Evolutionary conservation across 441 rosid genomes (phyloP).

Genomic region (Bruguiera hainesii): DNA sequence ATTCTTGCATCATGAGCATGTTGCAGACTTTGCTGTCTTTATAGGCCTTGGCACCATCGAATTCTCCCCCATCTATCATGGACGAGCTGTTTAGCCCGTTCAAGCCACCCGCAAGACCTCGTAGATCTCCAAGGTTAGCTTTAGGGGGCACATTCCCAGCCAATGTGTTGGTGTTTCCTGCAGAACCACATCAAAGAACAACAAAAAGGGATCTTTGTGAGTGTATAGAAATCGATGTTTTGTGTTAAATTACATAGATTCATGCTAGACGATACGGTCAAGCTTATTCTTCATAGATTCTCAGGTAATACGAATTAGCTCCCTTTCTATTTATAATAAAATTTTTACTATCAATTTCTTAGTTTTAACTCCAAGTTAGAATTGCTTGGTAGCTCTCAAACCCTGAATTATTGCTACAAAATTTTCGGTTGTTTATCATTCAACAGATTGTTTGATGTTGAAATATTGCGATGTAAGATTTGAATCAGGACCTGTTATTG

Average conservation of each 20-base stretch:
- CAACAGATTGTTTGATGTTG: no score
- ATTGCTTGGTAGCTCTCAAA: background rate
- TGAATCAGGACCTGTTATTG: conserved; percentile 63
- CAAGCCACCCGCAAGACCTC: conserved; percentile 76
- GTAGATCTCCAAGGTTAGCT: conserved; percentile 86
- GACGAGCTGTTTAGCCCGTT: conserved; percentile 60
- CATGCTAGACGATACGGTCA: background rate
- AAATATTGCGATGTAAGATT: background rate
- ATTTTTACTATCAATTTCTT: no score
- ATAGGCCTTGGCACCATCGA: conserved; percentile 94
- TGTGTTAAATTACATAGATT: background rate
- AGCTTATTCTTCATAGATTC: background rate
- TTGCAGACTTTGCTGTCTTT: conserved; percentile 96
- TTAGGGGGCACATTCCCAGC: conserved; percentile 93
- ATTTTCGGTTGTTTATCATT: no score
- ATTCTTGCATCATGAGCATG: conserved; percentile 90
- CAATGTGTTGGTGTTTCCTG: conserved; percentile 87
- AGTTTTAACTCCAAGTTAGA: no score
- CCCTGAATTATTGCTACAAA: background rate
- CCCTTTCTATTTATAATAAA: no score
- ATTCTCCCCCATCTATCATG: conserved; percentile 91
- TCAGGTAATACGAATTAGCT: background rate
- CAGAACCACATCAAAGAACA: conserved; percentile 13
- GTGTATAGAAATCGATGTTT: background rate
- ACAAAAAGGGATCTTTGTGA: conserved; percentile 6